Evolutionary conservation across 768 basidiomycete genomes (phyloP).

Genomic region (Inosperma sp.): DNA sequence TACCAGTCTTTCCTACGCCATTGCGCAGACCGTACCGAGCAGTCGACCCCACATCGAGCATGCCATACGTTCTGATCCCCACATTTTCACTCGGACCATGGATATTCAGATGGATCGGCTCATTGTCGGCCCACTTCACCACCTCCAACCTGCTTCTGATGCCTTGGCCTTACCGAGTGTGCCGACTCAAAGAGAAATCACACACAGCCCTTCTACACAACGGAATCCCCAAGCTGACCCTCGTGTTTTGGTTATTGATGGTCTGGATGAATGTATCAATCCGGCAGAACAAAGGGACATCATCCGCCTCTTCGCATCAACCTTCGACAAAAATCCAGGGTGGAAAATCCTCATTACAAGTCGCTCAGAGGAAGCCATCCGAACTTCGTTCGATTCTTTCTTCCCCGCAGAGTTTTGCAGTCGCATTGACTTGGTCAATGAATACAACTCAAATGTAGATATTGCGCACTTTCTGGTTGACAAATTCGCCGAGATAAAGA

Average conservation of each 20-base stretch:
- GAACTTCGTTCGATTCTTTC: too few species aligned
- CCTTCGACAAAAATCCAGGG: neutral
- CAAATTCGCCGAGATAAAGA: too few species aligned
- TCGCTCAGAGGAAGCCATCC: too few species aligned
- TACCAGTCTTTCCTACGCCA: conserved; percentile 27
- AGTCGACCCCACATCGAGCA: conserved; percentile 7
- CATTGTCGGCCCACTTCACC: conserved; percentile 7
- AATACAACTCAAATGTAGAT: too few species aligned
- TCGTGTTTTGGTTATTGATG: conserved; percentile 21
- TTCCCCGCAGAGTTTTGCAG: too few species aligned
- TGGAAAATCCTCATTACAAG: too few species aligned
- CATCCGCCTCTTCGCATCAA: neutral
- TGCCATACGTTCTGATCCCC: conserved; percentile 5
- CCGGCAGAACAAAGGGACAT: neutral
- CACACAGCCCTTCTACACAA: too few species aligned
- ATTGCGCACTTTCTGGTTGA: too few species aligned
- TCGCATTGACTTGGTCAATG: too few species aligned
- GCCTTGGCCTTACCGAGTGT: neutral
- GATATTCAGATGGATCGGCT: conserved; percentile 3
- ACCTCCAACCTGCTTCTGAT: neutral
- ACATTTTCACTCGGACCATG: conserved; percentile 8
- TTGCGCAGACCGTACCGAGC: conserved; percentile 13
- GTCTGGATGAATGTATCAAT: conserved; percentile 21
- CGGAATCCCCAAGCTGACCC: too few species aligned
- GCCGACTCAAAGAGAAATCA: too few species aligned